Evolutionary conservation across 257 asterid species (phyloP).

Genomic region (Solanum corneliomulleri): DNA sequence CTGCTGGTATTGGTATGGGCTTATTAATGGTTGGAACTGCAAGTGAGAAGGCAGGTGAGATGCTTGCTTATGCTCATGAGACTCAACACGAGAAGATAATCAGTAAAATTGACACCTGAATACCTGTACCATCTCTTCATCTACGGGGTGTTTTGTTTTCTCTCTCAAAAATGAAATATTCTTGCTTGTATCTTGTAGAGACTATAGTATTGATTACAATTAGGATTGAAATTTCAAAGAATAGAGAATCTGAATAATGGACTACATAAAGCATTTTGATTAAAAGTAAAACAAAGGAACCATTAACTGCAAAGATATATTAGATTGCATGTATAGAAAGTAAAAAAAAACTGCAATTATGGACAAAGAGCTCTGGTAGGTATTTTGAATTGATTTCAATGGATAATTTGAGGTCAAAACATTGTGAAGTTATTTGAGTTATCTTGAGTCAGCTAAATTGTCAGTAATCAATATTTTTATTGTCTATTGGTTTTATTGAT

Average conservation of each 20-base stretch:
- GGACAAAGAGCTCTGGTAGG: not conserved
- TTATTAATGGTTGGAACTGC: conserved; percentile 95
- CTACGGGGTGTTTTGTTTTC: not conserved
- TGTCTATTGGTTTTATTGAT: not conserved
- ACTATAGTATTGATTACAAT: not conserved
- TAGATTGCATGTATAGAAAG: not conserved
- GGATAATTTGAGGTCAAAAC: not conserved
- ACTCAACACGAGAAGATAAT: conserved; percentile 96
- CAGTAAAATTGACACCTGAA: conserved; percentile 22
- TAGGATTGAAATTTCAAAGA: not conserved
- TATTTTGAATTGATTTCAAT: not conserved
- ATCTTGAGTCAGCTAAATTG: not conserved
- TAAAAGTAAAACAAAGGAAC: not conserved
- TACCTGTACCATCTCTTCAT: not conserved
- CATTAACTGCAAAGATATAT: not conserved
- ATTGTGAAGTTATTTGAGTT: not conserved
- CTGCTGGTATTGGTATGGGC: conserved; percentile 99
- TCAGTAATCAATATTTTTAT: not conserved
- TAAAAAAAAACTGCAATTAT: not conserved
- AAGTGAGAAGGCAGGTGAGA: conserved; percentile 85
- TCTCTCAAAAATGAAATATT: not conserved
- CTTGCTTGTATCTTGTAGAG: not conserved
- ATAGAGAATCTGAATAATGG: not conserved
- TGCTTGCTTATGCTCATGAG: conserved; percentile 97
- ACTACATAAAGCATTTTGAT: not conserved